Base-by-base conservation (phyloP, 768 basidiomycete genomes). In the Cystobasidium tubakii region DNA sequence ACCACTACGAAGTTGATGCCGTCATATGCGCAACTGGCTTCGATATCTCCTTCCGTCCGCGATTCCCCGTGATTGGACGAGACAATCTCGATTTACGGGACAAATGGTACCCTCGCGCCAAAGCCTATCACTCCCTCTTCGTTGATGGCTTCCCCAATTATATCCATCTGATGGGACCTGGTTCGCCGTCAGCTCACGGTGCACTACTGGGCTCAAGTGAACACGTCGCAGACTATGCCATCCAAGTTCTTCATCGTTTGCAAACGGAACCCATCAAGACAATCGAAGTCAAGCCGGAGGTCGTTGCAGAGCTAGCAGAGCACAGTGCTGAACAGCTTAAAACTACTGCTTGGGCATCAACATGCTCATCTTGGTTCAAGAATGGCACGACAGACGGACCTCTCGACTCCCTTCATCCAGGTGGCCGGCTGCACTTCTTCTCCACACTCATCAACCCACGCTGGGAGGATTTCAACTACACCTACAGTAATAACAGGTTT, bases 11-110 rank as follows among this genome's bases (percentile, higher is more conserved):
- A 55, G 73, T 77, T 44, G 76, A 77, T 72, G 55, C 73, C 23
- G 74, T 77, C 57, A 77, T 77, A 72, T 77, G 76, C 44, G 76
- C 76, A 1, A 77, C 76, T 25, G 76, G 76, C 1, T 77, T 77
- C 67, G 76, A 77, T 54, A 75, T 77, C 29, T 73, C 76, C 1
- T 77, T 71, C 62, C 63, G 63, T 29, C 76, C 76, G 46, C 53
- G 75, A 1, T 77, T 73, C 63, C 76, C 76, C n/a, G 57, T 76
- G 9, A 74, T 77, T n/a, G 76, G 76, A 43, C 36, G 29, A 29
- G 44, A 74, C 21, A 50, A 39, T 2, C 34, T 70, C 21, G 75
- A 77, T 43, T 62, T 77, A 9, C 66, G 64, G 23, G 66, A 77
- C 29, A 72, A 74, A 44, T 77, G 76, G 76, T 33, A 55, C 17